Conservation (phyloP, 78 protist genomes). For the Ministeria vibrans region DNA sequence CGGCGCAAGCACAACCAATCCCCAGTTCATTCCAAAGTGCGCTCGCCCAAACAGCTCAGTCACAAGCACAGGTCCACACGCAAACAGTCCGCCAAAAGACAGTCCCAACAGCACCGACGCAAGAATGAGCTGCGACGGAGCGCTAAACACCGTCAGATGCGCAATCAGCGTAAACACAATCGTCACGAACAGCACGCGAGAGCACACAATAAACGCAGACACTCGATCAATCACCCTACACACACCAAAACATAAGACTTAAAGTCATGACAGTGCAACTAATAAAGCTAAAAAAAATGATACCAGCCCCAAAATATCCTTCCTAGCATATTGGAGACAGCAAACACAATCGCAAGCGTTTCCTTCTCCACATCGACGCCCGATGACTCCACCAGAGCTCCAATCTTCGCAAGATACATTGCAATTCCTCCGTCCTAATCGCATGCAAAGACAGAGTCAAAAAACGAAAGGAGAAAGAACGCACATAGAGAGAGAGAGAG, state of each 20-base stretch:
- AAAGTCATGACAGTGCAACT: not conserved
- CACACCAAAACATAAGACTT: not conserved
- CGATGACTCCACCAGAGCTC: not conserved
- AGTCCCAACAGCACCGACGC: not conserved
- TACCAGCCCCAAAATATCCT: not conserved
- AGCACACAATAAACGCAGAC: not conserved
- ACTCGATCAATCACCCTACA: not conserved
- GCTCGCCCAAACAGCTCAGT: not conserved
- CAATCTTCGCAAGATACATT: not conserved
- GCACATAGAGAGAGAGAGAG: no score
- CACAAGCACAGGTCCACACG: not conserved
- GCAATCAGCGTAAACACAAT: no score
- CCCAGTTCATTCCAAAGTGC: not conserved
- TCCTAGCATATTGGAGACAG: not conserved
- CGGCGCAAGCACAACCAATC: not conserved
- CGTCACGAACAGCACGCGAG: no score
- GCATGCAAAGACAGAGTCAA: no score
- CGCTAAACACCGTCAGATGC: no score
- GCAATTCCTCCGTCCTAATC: no score
- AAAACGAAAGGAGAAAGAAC: no score
- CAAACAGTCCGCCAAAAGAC: not conserved
- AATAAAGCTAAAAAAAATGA: not conserved
- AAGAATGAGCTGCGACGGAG: not conserved
- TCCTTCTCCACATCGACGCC: not conserved
- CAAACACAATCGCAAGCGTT: not conserved